phyloP scores from a whole-genome alignment of 805 yeast species.

The Scheffersomyces ergatensis region DNA sequence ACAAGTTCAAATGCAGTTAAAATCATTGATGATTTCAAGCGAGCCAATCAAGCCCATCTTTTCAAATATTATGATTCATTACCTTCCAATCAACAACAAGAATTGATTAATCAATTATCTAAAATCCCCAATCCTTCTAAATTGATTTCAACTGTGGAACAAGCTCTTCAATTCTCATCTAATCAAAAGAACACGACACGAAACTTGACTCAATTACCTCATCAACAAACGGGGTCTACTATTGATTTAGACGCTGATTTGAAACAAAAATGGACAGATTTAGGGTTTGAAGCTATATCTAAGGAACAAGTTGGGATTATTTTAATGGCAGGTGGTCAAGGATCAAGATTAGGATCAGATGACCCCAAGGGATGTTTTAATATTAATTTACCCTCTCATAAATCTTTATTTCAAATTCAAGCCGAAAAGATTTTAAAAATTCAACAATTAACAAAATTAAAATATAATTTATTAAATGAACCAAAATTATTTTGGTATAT shows the following conservation, averaged over 20 bases:
- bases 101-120: conserved; percentile 40
- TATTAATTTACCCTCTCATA: conserved; percentile 78
- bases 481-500: conserved; percentile 64
- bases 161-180: conserved; percentile 44
- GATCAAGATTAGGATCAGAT: conserved; percentile 87
- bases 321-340: conserved; percentile 98
- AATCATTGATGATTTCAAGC: conserved; percentile 28
- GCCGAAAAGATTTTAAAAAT: conserved; percentile 77
- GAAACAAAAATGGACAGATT: conserved; percentile 35
- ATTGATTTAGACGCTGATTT: conserved; percentile 38
- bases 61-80: conserved; percentile 47
- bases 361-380: conserved; percentile 94
- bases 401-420: conserved; percentile 87
- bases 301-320: conserved; percentile 81
- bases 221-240: conserved; percentile 42
- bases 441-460: conserved; percentile 49
- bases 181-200: conserved; percentile 14
- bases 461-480: conserved; percentile 6
- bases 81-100: conserved; percentile 26
- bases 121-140: conserved; percentile 39
- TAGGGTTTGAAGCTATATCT: conserved; percentile 69
- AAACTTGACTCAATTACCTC: conserved; percentile 50
- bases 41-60: conserved; percentile 54
- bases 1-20: conserved; percentile 8
- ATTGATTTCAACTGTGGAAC: conserved; percentile 40